Conservation (phyloP, 495 filamentous ascomycete species). For the Trichocladium antarcticum region DNA sequence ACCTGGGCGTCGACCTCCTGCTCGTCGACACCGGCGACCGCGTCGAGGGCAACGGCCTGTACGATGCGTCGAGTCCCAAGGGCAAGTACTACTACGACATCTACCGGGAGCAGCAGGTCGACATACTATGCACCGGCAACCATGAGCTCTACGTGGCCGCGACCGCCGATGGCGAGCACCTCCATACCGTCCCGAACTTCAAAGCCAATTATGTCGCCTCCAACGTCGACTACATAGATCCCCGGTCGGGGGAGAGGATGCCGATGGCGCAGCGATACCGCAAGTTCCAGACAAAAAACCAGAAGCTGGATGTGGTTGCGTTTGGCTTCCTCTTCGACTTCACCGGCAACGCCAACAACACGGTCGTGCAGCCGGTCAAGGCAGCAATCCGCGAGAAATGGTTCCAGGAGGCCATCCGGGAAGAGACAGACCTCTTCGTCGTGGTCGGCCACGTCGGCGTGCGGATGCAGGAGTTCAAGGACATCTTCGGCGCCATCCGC, state of each 20-base stretch:
- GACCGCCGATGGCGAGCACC: conserved; percentile 66
- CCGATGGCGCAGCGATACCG: conserved; percentile 73
- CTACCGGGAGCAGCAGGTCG: conserved; percentile 66
- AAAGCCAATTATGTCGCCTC: conserved; percentile 68
- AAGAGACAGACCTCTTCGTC: conserved; percentile 80
- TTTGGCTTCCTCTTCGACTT: conserved; percentile 96
- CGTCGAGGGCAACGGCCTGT: conserved; percentile 93
- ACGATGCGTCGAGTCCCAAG: conserved; percentile 78
- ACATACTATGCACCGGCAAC: conserved; percentile 82
- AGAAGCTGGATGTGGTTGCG: conserved; percentile 69
- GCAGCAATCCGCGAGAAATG: conserved; percentile 71
- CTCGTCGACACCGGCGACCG: conserved; percentile 91
- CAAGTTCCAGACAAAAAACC: conserved; percentile 83
- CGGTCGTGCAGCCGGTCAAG: conserved; percentile 64
- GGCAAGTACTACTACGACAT: conserved; percentile 82
- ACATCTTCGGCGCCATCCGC: conserved; percentile 70
- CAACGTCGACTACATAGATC: conserved; percentile 80
- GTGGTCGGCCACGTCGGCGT: conserved; percentile 80
- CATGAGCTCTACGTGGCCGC: conserved; percentile 83
- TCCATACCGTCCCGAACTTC: conserved; percentile 68
- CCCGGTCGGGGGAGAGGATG: conserved; percentile 52
- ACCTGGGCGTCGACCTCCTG: conserved; percentile 67
- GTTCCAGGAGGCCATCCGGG: conserved; percentile 79
- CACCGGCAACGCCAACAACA: conserved; percentile 77
- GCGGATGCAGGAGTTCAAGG: conserved; percentile 62